Evolutionary conservation across 177 flowering plant species (phyloP).

Genomic region (Vitis hybrid): DNA sequence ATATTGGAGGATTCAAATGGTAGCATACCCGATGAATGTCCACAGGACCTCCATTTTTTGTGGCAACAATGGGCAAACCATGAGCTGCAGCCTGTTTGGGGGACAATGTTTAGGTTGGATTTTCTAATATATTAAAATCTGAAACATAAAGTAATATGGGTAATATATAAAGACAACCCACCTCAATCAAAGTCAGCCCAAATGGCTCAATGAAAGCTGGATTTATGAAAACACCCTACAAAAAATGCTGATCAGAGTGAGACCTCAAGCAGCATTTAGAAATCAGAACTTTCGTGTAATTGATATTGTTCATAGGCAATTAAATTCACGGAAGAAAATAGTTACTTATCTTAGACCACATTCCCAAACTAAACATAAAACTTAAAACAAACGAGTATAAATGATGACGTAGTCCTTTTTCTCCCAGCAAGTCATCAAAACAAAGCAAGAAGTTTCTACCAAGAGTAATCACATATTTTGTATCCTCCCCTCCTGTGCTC

Average conservation of each 20-base stretch:
- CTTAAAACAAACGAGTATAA: no score
- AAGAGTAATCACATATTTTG: no score
- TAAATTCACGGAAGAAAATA: background rate
- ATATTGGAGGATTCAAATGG: background rate
- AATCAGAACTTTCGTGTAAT: background rate
- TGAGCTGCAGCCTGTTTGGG: conserved; percentile 44
- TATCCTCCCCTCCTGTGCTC: no score
- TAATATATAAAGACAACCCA: conserved; percentile 6
- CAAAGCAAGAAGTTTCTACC: no score
- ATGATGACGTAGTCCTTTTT: no score
- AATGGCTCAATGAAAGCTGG: conserved; percentile 53
- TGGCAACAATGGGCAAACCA: conserved; percentile 53
- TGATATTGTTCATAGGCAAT: no score
- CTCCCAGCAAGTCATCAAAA: no score
- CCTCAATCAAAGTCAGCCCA: conserved; percentile 53
- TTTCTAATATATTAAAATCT: background rate
- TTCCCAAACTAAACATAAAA: no score
- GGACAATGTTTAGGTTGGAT: background rate
- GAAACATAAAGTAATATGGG: background rate
- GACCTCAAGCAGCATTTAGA: background rate
- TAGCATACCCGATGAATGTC: conserved; percentile 44
- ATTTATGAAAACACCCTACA: conserved; percentile 50
- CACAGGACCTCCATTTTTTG: conserved; percentile 56
- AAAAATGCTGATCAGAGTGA: background rate
- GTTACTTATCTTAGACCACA: no score